Evolutionary conservation across 1,284 basidiomycete species (phyloP), one percentile per base, ranked within the genome.

Genomic region (Cryptococcus sp.): DNA sequence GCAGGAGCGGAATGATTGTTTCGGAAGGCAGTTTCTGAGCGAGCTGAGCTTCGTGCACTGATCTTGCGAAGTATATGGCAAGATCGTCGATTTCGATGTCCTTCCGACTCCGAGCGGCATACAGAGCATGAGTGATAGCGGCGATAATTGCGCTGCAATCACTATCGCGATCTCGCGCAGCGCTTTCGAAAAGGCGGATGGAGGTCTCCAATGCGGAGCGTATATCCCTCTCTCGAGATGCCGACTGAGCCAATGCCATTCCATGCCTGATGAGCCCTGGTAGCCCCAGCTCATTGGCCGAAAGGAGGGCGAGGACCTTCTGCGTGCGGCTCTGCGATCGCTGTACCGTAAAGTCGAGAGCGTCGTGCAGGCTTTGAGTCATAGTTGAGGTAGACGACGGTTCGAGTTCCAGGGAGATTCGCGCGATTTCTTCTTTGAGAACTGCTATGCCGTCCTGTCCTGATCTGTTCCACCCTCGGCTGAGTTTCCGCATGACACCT

Each of bases 181-280:
- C 56, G 19, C 27, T 40, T 47, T 56, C 58, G 20, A 65, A 58
- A 4, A 70, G 57, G 2, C 47, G 47, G n/a, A 64, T 22, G 2
- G 60, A 54, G 8, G 56, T 48, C 13, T 62, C 54, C 5, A 61
- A 19, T 20, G 41, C 27, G 15, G 27, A 39, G 3, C 20, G 31
- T 19, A 19, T 47, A 2, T 25, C 16, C 16, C 51, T 23, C 38
- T 10, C 41, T 6, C 16, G 47, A 31, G 47, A 19, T 3, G 40
- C 27, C 19, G 40, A 42, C 4, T 35, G 7, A 16, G 49, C 22
- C 5, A 54, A 17, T 48, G 54, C 46, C 13, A 60, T 50, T 11
- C 59, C 54, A 27, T 50, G 42, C 22, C 17, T 46, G 17, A 55
- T 56, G 23, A 57, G 15, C 13, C 50, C 60, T 20, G 47, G 48